phyloP scores from a whole-genome alignment of 257 asterid species.

The Leptodermis oblonga region DNA sequence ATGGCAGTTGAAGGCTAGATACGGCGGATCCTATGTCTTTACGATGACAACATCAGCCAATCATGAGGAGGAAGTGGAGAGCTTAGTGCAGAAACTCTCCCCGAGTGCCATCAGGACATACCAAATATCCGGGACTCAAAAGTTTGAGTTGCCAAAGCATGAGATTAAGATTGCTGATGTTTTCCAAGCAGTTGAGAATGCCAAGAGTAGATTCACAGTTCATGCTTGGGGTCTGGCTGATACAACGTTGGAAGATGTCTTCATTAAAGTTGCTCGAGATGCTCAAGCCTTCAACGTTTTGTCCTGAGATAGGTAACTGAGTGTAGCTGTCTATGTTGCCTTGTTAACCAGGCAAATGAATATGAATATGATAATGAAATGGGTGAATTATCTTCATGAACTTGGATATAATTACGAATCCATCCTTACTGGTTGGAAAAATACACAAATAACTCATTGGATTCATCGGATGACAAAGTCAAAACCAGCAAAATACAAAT shows the following conservation, averaged over 20 bases:
- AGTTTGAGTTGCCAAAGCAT: conserved; percentile 85
- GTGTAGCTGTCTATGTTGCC: neutral
- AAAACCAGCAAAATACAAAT: no score
- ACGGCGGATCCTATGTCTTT: conserved; percentile 87
- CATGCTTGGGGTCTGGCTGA: conserved; percentile 97
- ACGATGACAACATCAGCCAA: conserved; percentile 79
- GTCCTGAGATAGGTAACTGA: conserved; percentile 27
- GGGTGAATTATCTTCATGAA: no score
- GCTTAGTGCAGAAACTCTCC: conserved; percentile 48
- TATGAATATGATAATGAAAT: neutral
- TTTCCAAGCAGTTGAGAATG: conserved; percentile 79
- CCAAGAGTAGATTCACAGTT: conserved; percentile 74
- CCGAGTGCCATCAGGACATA: conserved; percentile 72
- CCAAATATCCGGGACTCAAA: conserved; percentile 90
- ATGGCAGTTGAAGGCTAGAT: conserved; percentile 84
- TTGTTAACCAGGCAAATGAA: neutral
- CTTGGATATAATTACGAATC: no score
- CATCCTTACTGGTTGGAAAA: no score
- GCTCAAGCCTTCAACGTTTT: conserved; percentile 60
- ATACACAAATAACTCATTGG: no score
- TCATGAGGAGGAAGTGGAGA: conserved; percentile 71
- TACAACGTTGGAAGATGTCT: conserved; percentile 90
- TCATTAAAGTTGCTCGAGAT: conserved; percentile 85
- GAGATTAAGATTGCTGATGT: conserved; percentile 76
- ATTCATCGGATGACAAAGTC: no score